Conservation (phyloP, 352 stramenopile genomes). For the Phytopythium oedochilum region DNA sequence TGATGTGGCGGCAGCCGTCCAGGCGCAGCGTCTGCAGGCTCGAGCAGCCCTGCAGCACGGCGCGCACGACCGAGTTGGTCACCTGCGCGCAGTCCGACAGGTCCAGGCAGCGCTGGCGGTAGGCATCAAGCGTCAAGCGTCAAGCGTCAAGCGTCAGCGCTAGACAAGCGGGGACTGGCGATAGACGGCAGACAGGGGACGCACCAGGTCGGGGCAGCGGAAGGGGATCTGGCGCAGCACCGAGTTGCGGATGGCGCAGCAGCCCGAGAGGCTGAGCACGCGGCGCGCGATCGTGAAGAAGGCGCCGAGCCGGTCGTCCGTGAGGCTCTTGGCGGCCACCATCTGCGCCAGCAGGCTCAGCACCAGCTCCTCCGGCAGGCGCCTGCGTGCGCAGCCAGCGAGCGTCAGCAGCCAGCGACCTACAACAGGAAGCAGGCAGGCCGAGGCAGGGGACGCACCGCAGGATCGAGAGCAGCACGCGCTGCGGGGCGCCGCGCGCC, state of each 20-base stretch:
- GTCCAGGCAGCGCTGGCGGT: constrained; percentile 64
- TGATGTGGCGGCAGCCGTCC: constrained; percentile 84
- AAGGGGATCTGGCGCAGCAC: constrained; percentile 84
- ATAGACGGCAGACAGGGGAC: not conserved
- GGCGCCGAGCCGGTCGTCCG: constrained; percentile 73
- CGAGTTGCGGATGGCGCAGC: constrained; percentile 79
- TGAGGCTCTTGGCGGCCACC: constrained; percentile 67
- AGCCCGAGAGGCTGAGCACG: constrained; percentile 69
- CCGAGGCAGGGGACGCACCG: constrained; percentile 28
- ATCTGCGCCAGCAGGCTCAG: constrained; percentile 68
- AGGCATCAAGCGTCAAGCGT: too few species aligned
- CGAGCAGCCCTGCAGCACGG: constrained; percentile 72
- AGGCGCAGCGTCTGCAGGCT: constrained; percentile 75
- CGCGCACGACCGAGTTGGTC: constrained; percentile 80
- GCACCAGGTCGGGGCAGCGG: constrained; percentile 74
- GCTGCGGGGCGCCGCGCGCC: constrained; percentile 44
- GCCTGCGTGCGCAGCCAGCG: constrained; percentile 24
- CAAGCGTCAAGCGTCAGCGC: not conserved
- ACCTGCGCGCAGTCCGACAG: constrained; percentile 84
- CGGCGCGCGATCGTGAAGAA: constrained; percentile 78
- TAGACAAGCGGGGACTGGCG: not conserved
- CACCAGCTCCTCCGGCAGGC: constrained; percentile 78
- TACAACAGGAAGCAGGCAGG: not conserved
- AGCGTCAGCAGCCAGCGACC: not conserved
- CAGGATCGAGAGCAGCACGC: constrained; percentile 48